Base-by-base conservation (phyloP, 2,329 filamentous ascomycete species). In the Monosporascus sp. region DNA sequence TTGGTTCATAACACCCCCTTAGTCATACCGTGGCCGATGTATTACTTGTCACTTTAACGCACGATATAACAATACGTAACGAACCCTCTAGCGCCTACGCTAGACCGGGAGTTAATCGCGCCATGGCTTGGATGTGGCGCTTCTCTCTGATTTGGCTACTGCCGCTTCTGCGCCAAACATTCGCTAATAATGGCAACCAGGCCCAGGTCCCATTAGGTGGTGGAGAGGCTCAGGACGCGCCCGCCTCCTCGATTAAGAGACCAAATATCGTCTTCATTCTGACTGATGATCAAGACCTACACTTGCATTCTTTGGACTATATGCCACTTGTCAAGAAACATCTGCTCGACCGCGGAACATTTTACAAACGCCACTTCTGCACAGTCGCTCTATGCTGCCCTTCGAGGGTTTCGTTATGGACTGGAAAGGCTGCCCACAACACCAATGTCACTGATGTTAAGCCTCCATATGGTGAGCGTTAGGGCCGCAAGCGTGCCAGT, bases 361-460 rank as follows among this genome's bases (percentile, higher is more conserved):
- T 49, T 20, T 49, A 49, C 8, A 49, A 22, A 24, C 43, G 43
- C 8, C 43, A 31, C 24, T 46, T 46, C 24, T 46, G 43, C 24
- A 46, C 43, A 14, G 75, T 80, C 1, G 70, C 80, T 0, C 58
- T 81, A 2, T 84, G 81, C 63, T 84, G 80, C 60, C 81, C 81
- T 0, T 81, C 79, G 0, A 71, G 82, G 17, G 82, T 84, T 2
- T 79, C 73, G 37, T 63, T 85, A 9, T 80, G 77, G 75, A 85
- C 81, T 0, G 81, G 81, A 2, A 77, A 75, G 60, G 75, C 78
- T 9, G 78, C 82, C 2, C 83, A 86, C 58, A 85, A 85, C 55
- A 85, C 81, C 2, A 85, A 86, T 62, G 80, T 86, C 3, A 86
- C 83, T 1, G 70, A 74, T 44, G 66, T 74, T 7, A 63, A 49